Conservation (phyloP, 2,329 filamentous ascomycete species). For the Fusarium sarcochroum region DNA sequence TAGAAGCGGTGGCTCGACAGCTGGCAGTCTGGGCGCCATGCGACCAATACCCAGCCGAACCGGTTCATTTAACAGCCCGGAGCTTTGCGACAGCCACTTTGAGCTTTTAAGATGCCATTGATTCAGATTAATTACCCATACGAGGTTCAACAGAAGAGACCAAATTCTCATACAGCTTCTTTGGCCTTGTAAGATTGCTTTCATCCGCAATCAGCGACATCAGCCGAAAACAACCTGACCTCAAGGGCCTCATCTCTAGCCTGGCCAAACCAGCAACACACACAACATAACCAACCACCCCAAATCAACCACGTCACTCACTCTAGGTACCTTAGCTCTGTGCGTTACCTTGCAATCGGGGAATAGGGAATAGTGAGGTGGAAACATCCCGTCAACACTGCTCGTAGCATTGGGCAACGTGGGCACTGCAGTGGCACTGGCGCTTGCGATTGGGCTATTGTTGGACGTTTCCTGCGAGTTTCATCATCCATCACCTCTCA, state of each 20-base stretch:
- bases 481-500: constrained; percentile 5
- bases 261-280: not conserved
- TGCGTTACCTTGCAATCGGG: constrained; percentile 33
- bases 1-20: constrained; percentile 36
- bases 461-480: constrained; percentile 7
- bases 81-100: constrained; percentile 22
- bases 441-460: constrained; percentile 32
- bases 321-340: constrained; percentile 26
- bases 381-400: constrained; percentile 22
- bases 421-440: not conserved
- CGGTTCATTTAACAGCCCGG: constrained; percentile 18
- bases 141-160: not conserved
- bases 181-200: not conserved
- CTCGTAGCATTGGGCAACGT: not conserved
- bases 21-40: constrained; percentile 39
- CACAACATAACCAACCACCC: constrained; percentile 31
- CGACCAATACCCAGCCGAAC: constrained; percentile 26
- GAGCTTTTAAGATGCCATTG: constrained; percentile 1
- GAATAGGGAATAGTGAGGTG: constrained; percentile 45
- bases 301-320: constrained; percentile 44
- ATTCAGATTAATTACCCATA: not conserved
- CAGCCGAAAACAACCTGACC: not conserved
- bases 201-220: constrained; percentile 3
- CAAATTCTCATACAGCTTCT: not conserved
- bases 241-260: constrained; percentile 6